These are phyloP conservation scores for Erodium moschatum DNA, from an alignment of 441 rosid genomes.

Conservation along the genomic window DNA sequence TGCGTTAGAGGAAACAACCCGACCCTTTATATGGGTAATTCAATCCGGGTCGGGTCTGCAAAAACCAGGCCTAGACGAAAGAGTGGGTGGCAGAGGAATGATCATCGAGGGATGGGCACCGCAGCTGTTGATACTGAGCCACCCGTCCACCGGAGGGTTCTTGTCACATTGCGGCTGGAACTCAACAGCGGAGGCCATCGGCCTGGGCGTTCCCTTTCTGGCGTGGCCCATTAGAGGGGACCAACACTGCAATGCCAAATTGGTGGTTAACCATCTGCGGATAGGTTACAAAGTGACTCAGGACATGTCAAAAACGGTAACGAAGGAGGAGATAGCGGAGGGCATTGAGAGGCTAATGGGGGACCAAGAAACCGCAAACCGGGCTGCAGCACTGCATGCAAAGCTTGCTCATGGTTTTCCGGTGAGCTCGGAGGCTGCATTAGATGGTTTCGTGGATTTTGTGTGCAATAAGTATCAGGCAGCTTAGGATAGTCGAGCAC, in stretches of 20 bases:
- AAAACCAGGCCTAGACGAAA: background rate
- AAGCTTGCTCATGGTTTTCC: slow-evolving; percentile 18
- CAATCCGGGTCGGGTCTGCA: slow-evolving; percentile 9
- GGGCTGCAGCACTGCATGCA: slow-evolving; percentile 12
- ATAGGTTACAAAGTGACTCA: slow-evolving; percentile 17
- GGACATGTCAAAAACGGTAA: slow-evolving; percentile 14
- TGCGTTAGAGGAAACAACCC: slow-evolving; percentile 21
- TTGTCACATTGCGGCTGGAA: slow-evolving; percentile 21
- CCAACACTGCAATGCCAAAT: slow-evolving; percentile 24
- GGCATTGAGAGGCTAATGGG: slow-evolving; percentile 25
- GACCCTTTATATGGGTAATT: slow-evolving; percentile 28
- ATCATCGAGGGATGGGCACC: slow-evolving; percentile 31
- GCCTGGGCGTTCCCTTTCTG: slow-evolving; percentile 23
- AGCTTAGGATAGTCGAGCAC: too few relatives aligned
- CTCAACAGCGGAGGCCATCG: slow-evolving; percentile 21
- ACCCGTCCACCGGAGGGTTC: slow-evolving; percentile 18
- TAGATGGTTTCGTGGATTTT: slow-evolving; percentile 12
- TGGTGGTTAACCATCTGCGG: background rate
- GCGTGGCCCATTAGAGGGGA: slow-evolving; percentile 31
- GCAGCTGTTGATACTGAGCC: slow-evolving; percentile 26
- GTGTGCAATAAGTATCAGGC: slow-evolving; percentile 1
- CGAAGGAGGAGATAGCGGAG: slow-evolving; percentile 11
- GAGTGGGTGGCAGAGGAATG: slow-evolving; percentile 22
- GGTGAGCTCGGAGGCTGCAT: slow-evolving; percentile 17
- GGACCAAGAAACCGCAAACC: slow-evolving; percentile 15